These are phyloP conservation scores for Serendipita vermifera DNA, from an alignment of 768 basidiomycete genomes.

Conservation along the genomic window DNA sequence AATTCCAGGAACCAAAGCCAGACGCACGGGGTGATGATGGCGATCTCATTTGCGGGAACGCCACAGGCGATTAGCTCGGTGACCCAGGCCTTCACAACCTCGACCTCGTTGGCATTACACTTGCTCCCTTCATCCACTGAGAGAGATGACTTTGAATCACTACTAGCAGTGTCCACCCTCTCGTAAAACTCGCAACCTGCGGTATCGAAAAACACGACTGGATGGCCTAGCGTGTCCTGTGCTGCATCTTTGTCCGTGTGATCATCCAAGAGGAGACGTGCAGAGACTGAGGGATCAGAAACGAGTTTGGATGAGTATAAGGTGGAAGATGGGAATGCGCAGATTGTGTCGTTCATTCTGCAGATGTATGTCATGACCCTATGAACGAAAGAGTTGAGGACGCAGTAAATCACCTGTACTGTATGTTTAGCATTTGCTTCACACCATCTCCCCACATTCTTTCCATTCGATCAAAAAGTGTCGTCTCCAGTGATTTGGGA, in stretches of 20 bases:
- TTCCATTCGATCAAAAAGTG: conserved; percentile 86
- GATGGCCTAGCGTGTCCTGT: conserved; percentile 60
- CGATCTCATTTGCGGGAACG: conserved; percentile 58
- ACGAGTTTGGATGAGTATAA: conserved; percentile 62
- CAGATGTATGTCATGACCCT: conserved; percentile 4
- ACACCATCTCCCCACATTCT: conserved; percentile 70
- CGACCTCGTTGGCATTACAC: conserved; percentile 90
- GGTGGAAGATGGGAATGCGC: conserved; percentile 69
- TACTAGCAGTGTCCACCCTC: conserved; percentile 45
- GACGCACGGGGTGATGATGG: conserved; percentile 71
- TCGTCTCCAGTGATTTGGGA: conserved; percentile 68
- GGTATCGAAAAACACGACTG: conserved; percentile 89
- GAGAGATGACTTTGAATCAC: conserved; percentile 19
- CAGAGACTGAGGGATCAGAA: conserved; percentile 57
- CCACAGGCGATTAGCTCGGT: conserved; percentile 57
- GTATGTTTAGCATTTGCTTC: conserved; percentile 77
- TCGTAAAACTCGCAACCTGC: conserved; percentile 91
- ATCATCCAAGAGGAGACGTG: conserved; percentile 59
- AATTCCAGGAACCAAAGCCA: background rate
- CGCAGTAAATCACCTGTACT: conserved; percentile 53
- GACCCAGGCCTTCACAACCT: conserved; percentile 71
- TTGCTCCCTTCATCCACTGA: conserved; percentile 73
- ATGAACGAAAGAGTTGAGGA: conserved; percentile 15
- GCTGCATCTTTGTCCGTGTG: conserved; percentile 37
- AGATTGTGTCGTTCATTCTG: conserved; percentile 83